Evolutionary conservation across 2,329 filamentous ascomycete species (phyloP).

Genomic region (Sarocladiaceae sp.): DNA sequence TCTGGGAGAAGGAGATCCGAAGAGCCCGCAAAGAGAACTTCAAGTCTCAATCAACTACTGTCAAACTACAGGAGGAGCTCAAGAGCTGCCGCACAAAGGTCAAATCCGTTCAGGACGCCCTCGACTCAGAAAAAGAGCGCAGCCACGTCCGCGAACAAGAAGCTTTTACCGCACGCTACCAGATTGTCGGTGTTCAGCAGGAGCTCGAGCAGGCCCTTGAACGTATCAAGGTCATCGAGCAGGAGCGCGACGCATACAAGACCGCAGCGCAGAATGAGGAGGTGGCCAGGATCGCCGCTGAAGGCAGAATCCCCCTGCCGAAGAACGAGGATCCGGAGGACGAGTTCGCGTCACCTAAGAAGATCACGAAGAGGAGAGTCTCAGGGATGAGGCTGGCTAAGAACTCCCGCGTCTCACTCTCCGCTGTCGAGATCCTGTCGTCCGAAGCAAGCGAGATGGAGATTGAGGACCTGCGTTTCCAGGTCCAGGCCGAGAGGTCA

Average conservation of each 20-base stretch:
- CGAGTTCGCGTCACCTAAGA: conserved; percentile 57
- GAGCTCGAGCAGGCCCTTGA: conserved; percentile 60
- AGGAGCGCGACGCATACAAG: conserved; percentile 70
- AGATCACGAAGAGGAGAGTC: conserved; percentile 21
- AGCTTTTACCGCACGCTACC: conserved; percentile 60
- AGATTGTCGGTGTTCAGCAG: conserved; percentile 58
- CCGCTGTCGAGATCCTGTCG: conserved; percentile 44
- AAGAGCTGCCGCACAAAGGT: conserved; percentile 52
- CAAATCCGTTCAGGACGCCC: conserved; percentile 49
- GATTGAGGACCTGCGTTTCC: conserved; percentile 47
- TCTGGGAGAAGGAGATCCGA: conserved; percentile 71
- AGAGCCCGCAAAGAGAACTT: conserved; percentile 66
- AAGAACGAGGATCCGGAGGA: conserved; percentile 45
- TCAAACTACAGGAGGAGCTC: conserved; percentile 69
- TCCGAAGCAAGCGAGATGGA: conserved; percentile 52
- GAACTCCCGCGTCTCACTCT: conserved; percentile 37
- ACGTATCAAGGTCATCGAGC: conserved; percentile 58
- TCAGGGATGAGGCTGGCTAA: conserved; percentile 15
- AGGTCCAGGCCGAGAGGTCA: conserved; percentile 53
- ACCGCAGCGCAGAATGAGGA: conserved; percentile 67
- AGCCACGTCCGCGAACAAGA: conserved; percentile 60
- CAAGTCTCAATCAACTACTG: conserved; percentile 62
- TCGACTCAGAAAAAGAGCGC: conserved; percentile 59
- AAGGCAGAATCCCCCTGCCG: conserved; percentile 63
- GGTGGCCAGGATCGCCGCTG: conserved; percentile 63